These are phyloP conservation scores for Hypsizygus marmoreus DNA, from an alignment of 768 basidiomycete species.

Conservation along the genomic window DNA sequence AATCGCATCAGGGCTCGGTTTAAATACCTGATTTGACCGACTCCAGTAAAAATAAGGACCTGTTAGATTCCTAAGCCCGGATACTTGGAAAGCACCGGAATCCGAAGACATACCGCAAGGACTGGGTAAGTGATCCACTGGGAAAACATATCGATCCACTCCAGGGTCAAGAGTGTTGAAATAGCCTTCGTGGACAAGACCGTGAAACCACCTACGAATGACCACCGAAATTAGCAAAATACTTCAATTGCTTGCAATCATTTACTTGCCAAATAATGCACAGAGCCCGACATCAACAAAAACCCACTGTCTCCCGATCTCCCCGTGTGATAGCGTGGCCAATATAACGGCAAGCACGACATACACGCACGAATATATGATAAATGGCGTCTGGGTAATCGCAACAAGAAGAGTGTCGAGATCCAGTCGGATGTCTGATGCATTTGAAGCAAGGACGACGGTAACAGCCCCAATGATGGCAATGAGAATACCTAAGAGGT, in stretches of 20 bases:
- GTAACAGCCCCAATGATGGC: constrained; percentile 89
- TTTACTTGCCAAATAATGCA: constrained; percentile 70
- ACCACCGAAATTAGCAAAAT: constrained; percentile 3
- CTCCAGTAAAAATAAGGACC: constrained; percentile 72
- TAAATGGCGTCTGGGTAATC: constrained; percentile 69
- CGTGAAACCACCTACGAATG: constrained; percentile 94
- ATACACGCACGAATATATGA: constrained; percentile 73
- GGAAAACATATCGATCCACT: constrained; percentile 76
- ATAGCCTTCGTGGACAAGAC: constrained; percentile 93
- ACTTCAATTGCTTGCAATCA: background rate
- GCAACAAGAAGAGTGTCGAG: constrained; percentile 68
- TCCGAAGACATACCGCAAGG: constrained; percentile 49
- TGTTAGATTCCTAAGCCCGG: constrained; percentile 27
- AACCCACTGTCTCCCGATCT: constrained; percentile 65
- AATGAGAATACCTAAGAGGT: constrained; percentile 75
- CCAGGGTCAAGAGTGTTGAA: constrained; percentile 79
- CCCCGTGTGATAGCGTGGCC: constrained; percentile 64
- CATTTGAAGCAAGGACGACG: constrained; percentile 82
- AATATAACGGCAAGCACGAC: constrained; percentile 57
- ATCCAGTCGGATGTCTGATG: constrained; percentile 69
- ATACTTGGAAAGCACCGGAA: background rate
- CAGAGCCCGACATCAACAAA: constrained; percentile 88
- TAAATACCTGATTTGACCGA: constrained; percentile 84
- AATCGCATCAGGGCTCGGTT: constrained; percentile 91
- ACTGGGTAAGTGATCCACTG: constrained; percentile 85